Conservation (phyloP, 371 early-diverging fungal species). For the Actinomortierella ambigua region DNA sequence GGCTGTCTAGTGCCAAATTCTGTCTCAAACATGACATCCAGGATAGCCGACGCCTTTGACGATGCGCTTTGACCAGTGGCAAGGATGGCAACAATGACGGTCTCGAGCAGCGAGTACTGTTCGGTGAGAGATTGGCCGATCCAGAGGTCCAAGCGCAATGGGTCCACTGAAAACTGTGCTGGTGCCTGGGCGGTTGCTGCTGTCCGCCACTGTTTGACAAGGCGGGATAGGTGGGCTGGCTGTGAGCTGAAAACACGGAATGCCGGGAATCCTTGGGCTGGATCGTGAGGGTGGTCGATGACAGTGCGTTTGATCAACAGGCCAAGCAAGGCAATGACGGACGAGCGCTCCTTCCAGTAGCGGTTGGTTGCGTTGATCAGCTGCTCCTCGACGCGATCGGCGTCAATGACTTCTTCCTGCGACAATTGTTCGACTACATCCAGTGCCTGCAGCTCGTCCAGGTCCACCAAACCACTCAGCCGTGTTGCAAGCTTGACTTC, state of each 20-base stretch:
- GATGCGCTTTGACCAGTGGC: slow-evolving; percentile 25
- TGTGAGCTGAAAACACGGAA: too few species aligned
- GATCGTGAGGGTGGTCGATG: too few species aligned
- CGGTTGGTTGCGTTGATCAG: slow-evolving; percentile 15
- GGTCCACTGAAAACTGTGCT: slow-evolving; percentile 21
- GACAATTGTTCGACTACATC: slow-evolving; percentile 24
- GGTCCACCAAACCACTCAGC: slow-evolving; percentile 31
- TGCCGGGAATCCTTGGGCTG: too few species aligned
- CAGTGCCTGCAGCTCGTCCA: slow-evolving; percentile 39
- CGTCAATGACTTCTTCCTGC: slow-evolving; percentile 9
- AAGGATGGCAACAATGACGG: slow-evolving; percentile 19
- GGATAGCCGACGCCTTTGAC: slow-evolving; percentile 13
- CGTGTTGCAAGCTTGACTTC: slow-evolving; percentile 41
- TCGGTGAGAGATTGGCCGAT: slow-evolving; percentile 40
- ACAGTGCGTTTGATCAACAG: slow-evolving; percentile 8
- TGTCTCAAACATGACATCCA: slow-evolving; percentile 19
- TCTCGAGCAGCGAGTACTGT: slow-evolving; percentile 29
- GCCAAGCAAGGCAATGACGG: slow-evolving; percentile 28
- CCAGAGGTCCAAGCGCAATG: slow-evolving; percentile 34
- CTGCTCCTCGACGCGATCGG: slow-evolving; percentile 7
- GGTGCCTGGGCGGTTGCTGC: slow-evolving; percentile 21
- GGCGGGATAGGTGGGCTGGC: too few species aligned
- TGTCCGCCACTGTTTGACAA: too few species aligned
- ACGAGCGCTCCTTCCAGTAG: slow-evolving; percentile 38
- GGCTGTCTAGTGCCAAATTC: slow-evolving; percentile 31